Evolutionary conservation across 345 rosid genomes (phyloP).

Genomic region (Balakata baccata): DNA sequence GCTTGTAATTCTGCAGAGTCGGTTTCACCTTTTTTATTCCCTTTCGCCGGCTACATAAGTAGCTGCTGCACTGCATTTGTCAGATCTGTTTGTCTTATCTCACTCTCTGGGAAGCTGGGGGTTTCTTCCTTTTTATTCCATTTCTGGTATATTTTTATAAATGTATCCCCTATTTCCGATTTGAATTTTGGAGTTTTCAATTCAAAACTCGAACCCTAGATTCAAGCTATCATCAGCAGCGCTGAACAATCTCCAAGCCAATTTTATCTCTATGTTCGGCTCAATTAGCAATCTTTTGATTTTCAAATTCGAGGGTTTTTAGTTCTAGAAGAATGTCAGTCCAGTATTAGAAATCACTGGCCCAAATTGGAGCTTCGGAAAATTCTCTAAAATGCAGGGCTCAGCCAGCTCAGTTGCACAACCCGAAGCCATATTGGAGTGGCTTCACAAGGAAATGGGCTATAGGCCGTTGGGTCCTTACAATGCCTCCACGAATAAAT

Average conservation of each 20-base stretch:
- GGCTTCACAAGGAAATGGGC: conserved; percentile 90
- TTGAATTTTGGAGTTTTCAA: background rate
- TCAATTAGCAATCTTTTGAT: background rate
- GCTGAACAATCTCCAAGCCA: background rate
- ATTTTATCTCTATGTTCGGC: background rate
- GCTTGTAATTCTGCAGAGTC: background rate
- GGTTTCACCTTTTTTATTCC: background rate
- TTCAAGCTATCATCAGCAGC: background rate
- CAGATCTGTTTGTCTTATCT: conserved; percentile 17
- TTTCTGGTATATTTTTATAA: background rate
- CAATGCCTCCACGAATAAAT: conserved; percentile 44
- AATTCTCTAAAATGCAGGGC: conserved; percentile 17
- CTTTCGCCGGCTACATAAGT: background rate
- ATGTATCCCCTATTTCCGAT: background rate
- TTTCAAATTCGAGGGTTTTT: background rate
- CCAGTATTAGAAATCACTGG: background rate
- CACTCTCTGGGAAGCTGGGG: background rate
- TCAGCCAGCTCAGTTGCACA: conserved; percentile 34
- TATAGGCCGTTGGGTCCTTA: conserved; percentile 71
- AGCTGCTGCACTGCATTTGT: background rate
- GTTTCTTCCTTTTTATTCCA: background rate
- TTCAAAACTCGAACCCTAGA: background rate
- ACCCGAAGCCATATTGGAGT: conserved; percentile 71
- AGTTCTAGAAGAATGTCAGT: background rate
- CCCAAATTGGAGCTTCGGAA: background rate